Base-by-base conservation (phyloP, 2,329 filamentous ascomycete species). In the Ceratocystis huliohia region DNA sequence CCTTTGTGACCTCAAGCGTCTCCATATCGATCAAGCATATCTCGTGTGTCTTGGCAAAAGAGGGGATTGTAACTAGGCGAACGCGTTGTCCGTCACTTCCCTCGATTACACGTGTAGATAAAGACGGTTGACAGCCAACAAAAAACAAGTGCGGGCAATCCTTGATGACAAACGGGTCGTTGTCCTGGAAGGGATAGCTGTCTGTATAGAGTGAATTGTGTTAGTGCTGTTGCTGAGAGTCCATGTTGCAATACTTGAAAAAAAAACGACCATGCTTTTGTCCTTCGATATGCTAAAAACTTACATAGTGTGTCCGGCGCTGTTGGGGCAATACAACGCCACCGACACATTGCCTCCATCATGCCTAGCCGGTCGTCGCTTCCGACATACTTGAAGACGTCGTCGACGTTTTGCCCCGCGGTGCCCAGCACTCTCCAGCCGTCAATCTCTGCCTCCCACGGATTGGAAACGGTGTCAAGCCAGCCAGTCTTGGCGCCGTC, bases 141-240 rank as follows among this genome's bases (percentile, higher is more conserved):
- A 99, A 90, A 77, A 91, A 97, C 41, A 99, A 79, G 72, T 99
- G 93, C 1, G 94, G 94, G 69, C 90, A 96, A 20, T 85, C 79
- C 69, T 87, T 84, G 72, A 99, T 81, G 56, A 97, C 88, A 73
- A 97, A 95, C 0, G 90, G 91, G 73, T 99, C 95, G 63, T 91
- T 84, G 20, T 94, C 89, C 75, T 97, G 92, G 76, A 96, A 99
- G 0, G 94, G 94, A 73, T 97, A 99, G 73, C 89, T 92, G 89
- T 90, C 90, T 92, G 68, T n/a, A 33, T 6, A n/a, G 53, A 25
- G 13, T 30, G 15, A 59, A 20, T 17, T 46, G 20, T 45, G 22
- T n/a, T 33, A 64, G 33, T 64, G 48, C 8, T 50, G 3, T 50
- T 50, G 20, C 20, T 20, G n/a, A 13, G 5, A 25, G 48, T 25